Percentiles rank a stretch among this genome's conserved stretches.
These are phyloP conservation scores for Amanita exitialis DNA, from an alignment of 768 basidiomycete genomes.

Conservation along the genomic window DNA sequence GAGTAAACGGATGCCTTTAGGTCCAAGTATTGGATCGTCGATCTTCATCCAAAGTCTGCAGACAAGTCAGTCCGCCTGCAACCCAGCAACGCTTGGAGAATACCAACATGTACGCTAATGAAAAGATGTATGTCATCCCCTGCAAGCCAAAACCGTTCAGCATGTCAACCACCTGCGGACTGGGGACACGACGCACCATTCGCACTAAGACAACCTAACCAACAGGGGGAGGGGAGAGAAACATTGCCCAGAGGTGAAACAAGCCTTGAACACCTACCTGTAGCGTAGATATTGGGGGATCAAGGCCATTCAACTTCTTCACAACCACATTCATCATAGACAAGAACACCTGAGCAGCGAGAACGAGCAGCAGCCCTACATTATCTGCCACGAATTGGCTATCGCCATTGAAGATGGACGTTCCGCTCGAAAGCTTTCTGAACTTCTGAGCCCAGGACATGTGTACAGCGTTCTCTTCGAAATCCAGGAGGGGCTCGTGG, in stretches of 20 bases:
- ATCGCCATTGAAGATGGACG: neutral
- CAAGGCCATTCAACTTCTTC: conserved; percentile 49
- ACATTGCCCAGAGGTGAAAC: neutral
- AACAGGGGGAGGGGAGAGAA: no score
- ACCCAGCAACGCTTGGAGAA: conserved; percentile 15
- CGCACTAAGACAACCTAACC: neutral
- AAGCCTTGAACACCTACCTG: conserved; percentile 25
- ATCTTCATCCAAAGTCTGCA: conserved; percentile 6
- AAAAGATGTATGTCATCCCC: conserved; percentile 43
- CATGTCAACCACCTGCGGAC: neutral
- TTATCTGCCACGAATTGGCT: conserved; percentile 23
- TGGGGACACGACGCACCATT: neutral
- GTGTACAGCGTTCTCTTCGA: no score
- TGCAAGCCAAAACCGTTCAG: conserved; percentile 15
- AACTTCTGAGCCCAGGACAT: neutral
- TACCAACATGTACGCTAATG: conserved; percentile 40
- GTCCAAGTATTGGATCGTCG: conserved; percentile 54
- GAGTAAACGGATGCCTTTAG: conserved; percentile 52
- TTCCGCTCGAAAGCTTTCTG: neutral
- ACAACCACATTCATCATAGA: conserved; percentile 53
- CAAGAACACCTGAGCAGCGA: conserved; percentile 46
- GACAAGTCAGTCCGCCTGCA: neutral
- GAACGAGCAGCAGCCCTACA: conserved; percentile 50
- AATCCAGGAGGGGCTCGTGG: neutral
- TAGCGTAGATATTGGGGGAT: conserved; percentile 46